Conservation (phyloP, 2,329 filamentous ascomycete species). For the Fusarium oligoseptatum region DNA sequence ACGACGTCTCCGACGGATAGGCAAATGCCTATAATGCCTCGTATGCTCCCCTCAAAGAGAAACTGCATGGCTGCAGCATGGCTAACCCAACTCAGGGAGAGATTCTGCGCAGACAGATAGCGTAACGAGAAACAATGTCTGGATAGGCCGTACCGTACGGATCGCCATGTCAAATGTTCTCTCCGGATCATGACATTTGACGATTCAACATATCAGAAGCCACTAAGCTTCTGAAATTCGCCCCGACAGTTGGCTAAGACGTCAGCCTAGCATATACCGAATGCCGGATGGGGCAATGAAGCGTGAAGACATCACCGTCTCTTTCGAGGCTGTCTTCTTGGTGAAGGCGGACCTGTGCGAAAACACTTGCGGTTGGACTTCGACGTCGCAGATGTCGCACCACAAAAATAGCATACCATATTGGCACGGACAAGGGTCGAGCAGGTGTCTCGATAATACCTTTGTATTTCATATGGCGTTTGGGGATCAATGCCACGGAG, state of each 20-base stretch:
- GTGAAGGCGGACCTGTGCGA: neutral
- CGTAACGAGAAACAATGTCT: conserved; percentile 45
- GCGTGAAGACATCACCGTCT: neutral
- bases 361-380: too few species aligned
- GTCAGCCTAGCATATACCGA: neutral
- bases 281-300: neutral
- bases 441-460: neutral
- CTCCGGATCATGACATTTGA: conserved; percentile 29
- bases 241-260: neutral
- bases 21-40: conserved; percentile 15
- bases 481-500: neutral
- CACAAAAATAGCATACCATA: neutral
- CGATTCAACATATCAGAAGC: neutral
- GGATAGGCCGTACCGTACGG: conserved; percentile 50
- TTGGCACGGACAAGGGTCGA: neutral
- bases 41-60: conserved; percentile 10
- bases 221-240: neutral
- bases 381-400: neutral
- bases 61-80: neutral
- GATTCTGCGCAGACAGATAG: conserved; percentile 11
- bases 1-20: conserved; percentile 17
- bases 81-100: conserved; percentile 9
- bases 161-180: conserved; percentile 46
- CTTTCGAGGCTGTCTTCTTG: neutral
- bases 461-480: neutral